Conservation (phyloP, 805 yeast species). For the Spathaspora hagerdaliae region DNA sequence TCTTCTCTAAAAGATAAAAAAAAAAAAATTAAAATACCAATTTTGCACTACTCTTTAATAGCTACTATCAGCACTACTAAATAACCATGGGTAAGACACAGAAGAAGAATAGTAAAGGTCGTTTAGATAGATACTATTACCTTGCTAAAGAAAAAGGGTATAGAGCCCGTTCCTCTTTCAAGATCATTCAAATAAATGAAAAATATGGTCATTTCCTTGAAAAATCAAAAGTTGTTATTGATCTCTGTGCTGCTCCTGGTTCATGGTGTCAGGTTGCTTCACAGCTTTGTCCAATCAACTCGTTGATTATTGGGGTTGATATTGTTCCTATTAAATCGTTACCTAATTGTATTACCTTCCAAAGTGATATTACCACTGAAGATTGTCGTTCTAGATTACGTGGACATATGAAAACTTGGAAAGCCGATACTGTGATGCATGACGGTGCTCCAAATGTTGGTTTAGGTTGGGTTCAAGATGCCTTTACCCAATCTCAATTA, state of each 20-base stretch:
- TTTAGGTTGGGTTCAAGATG: constrained; percentile 99
- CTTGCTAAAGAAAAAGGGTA: constrained; percentile 98
- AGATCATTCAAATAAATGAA: constrained; percentile 90
- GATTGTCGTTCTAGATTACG: constrained; percentile 93
- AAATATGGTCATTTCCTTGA: constrained; percentile 94
- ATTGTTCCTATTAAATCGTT: constrained; percentile 95
- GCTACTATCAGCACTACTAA: background rate
- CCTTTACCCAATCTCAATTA: constrained; percentile 94
- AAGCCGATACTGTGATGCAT: constrained; percentile 95
- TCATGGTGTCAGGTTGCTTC: constrained; percentile 99
- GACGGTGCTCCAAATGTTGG: constrained; percentile 99
- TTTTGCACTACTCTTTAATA: no score
- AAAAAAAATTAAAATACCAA: no score
- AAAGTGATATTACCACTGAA: constrained; percentile 95
- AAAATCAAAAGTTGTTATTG: constrained; percentile 92
- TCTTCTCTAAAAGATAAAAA: no score
- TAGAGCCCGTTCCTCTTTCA: constrained; percentile 98
- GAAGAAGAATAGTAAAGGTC: constrained; percentile 96
- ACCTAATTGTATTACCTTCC: constrained; percentile 92
- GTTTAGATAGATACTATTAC: constrained; percentile 95
- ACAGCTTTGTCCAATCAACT: constrained; percentile 85
- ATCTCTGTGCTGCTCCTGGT: constrained; percentile 96
- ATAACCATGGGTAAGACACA: constrained; percentile 79
- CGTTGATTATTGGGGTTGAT: constrained; percentile 97
- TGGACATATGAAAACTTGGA: constrained; percentile 98